Conservation (phyloP, 2,329 filamentous ascomycete genomes). For the Diaporthe helianthi region DNA sequence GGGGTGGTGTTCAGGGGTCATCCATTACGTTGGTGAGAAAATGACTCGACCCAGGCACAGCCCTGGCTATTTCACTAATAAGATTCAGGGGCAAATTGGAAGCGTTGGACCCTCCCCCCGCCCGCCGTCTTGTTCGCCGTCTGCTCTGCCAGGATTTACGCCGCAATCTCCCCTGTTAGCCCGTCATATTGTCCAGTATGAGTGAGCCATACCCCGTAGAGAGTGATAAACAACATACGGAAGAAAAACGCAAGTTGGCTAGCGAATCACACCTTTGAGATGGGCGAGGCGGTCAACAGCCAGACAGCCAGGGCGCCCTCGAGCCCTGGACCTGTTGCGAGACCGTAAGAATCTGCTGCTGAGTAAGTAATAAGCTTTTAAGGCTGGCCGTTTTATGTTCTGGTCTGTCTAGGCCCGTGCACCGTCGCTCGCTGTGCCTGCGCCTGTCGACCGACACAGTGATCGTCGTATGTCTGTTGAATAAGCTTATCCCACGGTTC, state of each 20-base stretch:
- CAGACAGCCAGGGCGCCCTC: conserved; percentile 4
- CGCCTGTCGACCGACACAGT: neutral
- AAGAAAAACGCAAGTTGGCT: neutral
- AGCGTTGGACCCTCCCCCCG: conserved; percentile 23
- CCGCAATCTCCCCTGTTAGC: conserved; percentile 20
- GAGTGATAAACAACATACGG: neutral
- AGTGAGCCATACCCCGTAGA: neutral
- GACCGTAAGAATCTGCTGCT: neutral
- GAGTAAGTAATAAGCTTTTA: neutral
- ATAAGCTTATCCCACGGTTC: conserved; percentile 22
- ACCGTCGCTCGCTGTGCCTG: neutral
- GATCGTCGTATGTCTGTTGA: conserved; percentile 9
- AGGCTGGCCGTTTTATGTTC: neutral
- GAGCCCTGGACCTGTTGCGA: neutral
- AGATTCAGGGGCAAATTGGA: conserved; percentile 31
- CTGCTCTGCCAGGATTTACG: conserved; percentile 6
- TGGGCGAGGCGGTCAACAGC: neutral
- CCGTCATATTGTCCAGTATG: conserved; percentile 21
- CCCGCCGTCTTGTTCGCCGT: no score
- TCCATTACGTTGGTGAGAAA: conserved; percentile 18
- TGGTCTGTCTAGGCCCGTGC: conserved; percentile 4
- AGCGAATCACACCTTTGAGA: conserved; percentile 17
- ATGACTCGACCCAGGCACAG: conserved; percentile 22
- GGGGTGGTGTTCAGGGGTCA: conserved; percentile 22
- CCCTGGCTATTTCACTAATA: conserved; percentile 21